Base-by-base conservation (phyloP, 2,329 filamentous ascomycete genomes). In the Paecilomyces dactylethromorphus region DNA sequence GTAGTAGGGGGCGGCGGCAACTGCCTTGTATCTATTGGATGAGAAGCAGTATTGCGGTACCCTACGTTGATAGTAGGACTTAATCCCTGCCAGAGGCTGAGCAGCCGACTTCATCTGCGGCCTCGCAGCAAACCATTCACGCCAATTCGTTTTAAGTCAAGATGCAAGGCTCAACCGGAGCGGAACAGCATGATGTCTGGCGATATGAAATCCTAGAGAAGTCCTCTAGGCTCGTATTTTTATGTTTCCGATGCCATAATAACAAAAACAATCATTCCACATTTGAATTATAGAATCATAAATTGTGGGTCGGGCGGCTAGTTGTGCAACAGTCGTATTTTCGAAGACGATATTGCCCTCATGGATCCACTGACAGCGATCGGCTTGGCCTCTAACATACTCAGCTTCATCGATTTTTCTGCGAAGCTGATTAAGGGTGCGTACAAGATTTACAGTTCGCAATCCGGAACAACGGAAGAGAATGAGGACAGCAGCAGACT, bases 331-430 rank as follows among this genome's bases (percentile, higher is more conserved):
- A 39, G 13, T n/a, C n/a, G n/a, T n/a, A n/a, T n/a, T n/a, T n/a
- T n/a, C n/a, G n/a, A n/a, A 6, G 13, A 5, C 13, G 35, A 35
- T 39, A 39, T n/a, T 39, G 35, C 15, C 39, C 4, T 8, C n/a
- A 62, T 63, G 69, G 71, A 73, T 55, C 68, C 67, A 1, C 53
- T 71, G n/a, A 66, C 66, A 13, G 69, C 68, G 3, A 57, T 68
- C 24, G 64, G 67, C 21, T 63, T 68, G 18, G 65, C 65, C 2
- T 54, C 59, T 2, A 64, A 58, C 7, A 61, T 69, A 45, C 15
- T 45, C 31, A 57, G 59, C 1, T 65, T 70, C 31, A 59, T 70
- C 12, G 68, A 69, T 11, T 65, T 69, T 32, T 63, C 63, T 0
- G 62, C 55, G 50, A 61, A 62, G 3, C n/a, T 69, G 15, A 56